Conservation (phyloP, 2,329 filamentous ascomycete genomes). For the Drechslerella stenobrocha region DNA sequence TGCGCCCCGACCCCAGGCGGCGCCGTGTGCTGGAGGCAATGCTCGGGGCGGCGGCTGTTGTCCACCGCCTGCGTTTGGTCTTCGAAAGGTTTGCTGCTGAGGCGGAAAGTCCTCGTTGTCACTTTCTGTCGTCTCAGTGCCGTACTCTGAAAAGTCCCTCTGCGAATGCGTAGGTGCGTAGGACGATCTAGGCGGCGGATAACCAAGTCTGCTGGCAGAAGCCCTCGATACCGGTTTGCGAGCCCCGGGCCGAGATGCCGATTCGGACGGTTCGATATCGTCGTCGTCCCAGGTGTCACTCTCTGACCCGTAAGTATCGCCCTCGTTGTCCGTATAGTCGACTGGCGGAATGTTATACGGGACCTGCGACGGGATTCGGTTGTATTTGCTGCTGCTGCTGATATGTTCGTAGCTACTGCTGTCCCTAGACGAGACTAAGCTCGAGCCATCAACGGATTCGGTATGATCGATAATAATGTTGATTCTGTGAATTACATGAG, state of each 20-base stretch:
- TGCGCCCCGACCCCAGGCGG: constrained; percentile 27
- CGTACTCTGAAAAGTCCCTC: constrained; percentile 36
- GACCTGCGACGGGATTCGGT: constrained; percentile 35
- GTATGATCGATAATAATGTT: constrained; percentile 54
- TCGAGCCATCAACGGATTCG: constrained; percentile 52
- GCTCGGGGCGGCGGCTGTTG: constrained; percentile 47
- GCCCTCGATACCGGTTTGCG: constrained; percentile 41
- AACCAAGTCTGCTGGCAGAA: constrained; percentile 36
- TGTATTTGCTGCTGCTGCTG: constrained; percentile 44
- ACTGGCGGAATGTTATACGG: constrained; percentile 47
- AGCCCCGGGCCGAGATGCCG: constrained; percentile 52
- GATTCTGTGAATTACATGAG: constrained; percentile 51
- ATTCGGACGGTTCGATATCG: constrained; percentile 53
- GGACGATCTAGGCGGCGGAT: constrained; percentile 41
- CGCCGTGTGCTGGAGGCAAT: constrained; percentile 38
- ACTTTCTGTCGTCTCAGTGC: constrained; percentile 41
- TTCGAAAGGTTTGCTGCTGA: constrained; percentile 43
- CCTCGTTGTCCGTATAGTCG: constrained; percentile 50
- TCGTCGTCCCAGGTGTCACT: constrained; percentile 52
- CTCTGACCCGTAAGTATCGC: constrained; percentile 49
- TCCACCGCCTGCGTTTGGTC: constrained; percentile 45
- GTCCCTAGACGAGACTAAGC: constrained; percentile 51
- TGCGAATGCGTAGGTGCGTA: constrained; percentile 34
- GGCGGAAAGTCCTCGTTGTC: constrained; percentile 49
- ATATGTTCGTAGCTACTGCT: constrained; percentile 52